A percentile compares a stretch with the other conserved stretches of the same genome.
Evolutionary conservation across 2,329 filamentous ascomycete genomes (phyloP).

Genomic region (Fusarium tjaetaba): DNA sequence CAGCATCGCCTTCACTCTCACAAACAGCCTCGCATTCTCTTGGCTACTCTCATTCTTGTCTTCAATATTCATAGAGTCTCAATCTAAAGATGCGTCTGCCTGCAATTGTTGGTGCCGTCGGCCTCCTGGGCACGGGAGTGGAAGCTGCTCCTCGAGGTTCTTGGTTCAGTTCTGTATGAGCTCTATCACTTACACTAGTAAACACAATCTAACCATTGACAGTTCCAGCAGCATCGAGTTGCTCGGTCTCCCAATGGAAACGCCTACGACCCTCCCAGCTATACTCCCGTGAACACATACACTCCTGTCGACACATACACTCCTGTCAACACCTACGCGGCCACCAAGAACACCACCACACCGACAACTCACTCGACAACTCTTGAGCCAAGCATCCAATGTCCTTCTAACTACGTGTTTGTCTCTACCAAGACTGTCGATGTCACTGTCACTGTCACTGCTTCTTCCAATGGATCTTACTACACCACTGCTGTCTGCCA

Average conservation of each 20-base stretch:
- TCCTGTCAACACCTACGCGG: neutral
- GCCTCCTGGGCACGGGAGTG: conserved; percentile 40
- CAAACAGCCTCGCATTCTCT: conserved; percentile 21
- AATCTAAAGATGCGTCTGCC: conserved; percentile 37
- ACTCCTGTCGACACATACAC: conserved; percentile 1
- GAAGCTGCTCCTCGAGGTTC: conserved; percentile 42
- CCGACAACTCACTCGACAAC: conserved; percentile 16
- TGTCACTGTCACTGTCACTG: conserved; percentile 49
- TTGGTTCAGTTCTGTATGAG: conserved; percentile 30
- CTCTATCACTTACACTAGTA: neutral
- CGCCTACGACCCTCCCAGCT: conserved; percentile 6
- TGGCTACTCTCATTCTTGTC: conserved; percentile 6
- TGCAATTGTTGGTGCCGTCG: conserved; percentile 39
- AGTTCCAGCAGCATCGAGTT: conserved; percentile 13
- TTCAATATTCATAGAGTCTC: neutral
- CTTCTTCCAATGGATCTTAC: conserved; percentile 38
- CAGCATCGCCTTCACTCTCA: conserved; percentile 21
- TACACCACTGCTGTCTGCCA: conserved; percentile 24
- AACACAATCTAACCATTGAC: conserved; percentile 4
- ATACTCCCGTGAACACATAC: conserved; percentile 17
- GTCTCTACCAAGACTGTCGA: conserved; percentile 48
- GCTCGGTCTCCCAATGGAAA: conserved; percentile 3
- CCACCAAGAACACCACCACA: conserved; percentile 27
- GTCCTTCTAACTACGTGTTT: conserved; percentile 39
- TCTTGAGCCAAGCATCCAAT: conserved; percentile 25